Percentiles rank a stretch among this genome's conserved stretches.
Evolutionary conservation across 2,329 filamentous ascomycete species (phyloP).

Genomic region (Phialocephala sp.): DNA sequence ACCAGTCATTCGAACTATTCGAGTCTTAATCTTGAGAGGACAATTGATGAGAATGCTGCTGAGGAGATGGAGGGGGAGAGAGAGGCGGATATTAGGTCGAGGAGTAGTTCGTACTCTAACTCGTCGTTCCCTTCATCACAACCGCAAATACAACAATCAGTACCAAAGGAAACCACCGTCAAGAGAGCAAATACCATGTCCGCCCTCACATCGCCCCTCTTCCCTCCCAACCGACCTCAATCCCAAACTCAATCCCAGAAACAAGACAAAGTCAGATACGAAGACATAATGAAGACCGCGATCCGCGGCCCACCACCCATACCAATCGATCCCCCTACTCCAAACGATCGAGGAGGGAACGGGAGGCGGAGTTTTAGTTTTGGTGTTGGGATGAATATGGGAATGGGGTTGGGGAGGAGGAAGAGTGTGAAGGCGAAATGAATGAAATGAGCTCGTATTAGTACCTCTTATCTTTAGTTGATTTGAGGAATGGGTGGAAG

Average conservation of each 20-base stretch:
- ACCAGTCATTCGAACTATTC: no score
- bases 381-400: slow-evolving; percentile 9
- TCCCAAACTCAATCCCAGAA: not conserved
- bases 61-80: no score
- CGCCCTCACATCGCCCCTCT: not conserved
- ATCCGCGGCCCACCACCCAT: slow-evolving; percentile 24
- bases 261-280: slow-evolving; percentile 26
- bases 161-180: not conserved
- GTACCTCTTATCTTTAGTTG: not conserved
- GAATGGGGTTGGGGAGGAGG: slow-evolving; percentile 7
- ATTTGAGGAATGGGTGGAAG: not conserved
- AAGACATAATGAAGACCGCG: slow-evolving; percentile 32
- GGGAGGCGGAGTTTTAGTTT: slow-evolving; percentile 33
- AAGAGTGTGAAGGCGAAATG: slow-evolving; percentile 12
- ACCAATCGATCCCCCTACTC: slow-evolving; percentile 4
- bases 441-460: not conserved
- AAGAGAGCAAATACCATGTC: not conserved
- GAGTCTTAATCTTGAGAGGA: no score
- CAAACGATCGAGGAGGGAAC: slow-evolving; percentile 24
- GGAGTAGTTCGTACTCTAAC: not conserved
- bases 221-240: not conserved
- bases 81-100: not conserved
- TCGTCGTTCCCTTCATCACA: no score
- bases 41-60: no score
- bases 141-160: not conserved